A percentile compares a stretch with the other conserved stretches of the same genome.
phyloP scores from a whole-genome alignment of 2,329 filamentous ascomycete genomes.

The Rhynchosporium secalis region DNA sequence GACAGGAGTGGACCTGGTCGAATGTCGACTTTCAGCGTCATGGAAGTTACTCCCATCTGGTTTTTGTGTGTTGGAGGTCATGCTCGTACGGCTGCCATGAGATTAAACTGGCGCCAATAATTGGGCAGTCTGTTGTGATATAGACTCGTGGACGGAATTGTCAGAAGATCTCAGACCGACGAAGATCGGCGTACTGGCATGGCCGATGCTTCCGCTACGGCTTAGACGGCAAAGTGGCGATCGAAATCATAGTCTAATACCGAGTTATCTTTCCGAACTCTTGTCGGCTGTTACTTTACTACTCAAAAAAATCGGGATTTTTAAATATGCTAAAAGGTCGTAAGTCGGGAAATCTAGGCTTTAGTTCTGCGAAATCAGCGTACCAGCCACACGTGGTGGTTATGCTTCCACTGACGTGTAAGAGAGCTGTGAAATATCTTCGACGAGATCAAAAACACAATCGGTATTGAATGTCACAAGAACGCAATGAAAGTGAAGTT shows the following conservation, averaged over 20 bases:
- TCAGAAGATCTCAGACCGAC: not conserved
- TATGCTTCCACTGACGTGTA: no score
- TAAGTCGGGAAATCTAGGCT: no score
- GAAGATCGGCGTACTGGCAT: not conserved
- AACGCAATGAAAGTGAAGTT: not conserved
- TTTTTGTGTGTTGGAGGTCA: not conserved
- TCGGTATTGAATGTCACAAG: no score
- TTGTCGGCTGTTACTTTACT: not conserved
- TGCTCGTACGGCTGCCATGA: not conserved
- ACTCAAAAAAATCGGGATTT: not conserved
- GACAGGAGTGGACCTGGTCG: constrained; percentile 14
- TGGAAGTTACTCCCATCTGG: not conserved
- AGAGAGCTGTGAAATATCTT: no score
- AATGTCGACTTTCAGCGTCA: not conserved
- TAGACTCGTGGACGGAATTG: not conserved
- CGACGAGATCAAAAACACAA: no score
- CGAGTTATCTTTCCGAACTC: not conserved
- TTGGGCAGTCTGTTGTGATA: not conserved
- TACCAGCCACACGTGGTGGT: no score
- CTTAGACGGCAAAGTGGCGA: not conserved
- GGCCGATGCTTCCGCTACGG: constrained; percentile 6
- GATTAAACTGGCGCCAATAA: not conserved
- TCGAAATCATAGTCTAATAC: not conserved
- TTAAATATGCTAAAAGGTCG: not conserved
- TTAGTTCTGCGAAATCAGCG: no score